These are phyloP conservation scores for Huntiella abstrusa DNA, from an alignment of 2,329 filamentous ascomycete species.

Conservation along the genomic window DNA sequence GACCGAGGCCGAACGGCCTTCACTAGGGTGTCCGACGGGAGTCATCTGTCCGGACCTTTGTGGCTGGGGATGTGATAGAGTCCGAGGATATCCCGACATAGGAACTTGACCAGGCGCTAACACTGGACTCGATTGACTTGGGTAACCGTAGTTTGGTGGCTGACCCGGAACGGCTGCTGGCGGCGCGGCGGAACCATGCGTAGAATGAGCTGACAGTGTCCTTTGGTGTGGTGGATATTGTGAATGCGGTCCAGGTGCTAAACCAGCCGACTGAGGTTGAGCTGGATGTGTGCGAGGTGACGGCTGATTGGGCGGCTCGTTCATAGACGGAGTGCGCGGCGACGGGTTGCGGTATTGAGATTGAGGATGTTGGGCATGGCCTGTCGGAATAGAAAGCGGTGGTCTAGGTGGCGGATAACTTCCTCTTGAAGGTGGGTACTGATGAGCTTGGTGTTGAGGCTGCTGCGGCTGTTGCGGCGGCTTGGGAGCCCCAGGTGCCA, in stretches of 20 bases:
- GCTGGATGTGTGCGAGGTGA: not conserved
- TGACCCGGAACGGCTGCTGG: slow-evolving; percentile 39
- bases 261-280: not conserved
- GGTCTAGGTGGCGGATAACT: slow-evolving; percentile 26
- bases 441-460: slow-evolving; percentile 23
- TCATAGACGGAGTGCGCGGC: slow-evolving; percentile 1
- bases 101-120: slow-evolving; percentile 22
- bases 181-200: slow-evolving; percentile 30
- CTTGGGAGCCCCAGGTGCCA: slow-evolving; percentile 13
- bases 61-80: slow-evolving; percentile 29
- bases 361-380: slow-evolving; percentile 15
- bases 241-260: not conserved
- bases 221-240: slow-evolving; percentile 23
- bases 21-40: slow-evolving; percentile 14
- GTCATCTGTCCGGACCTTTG: slow-evolving; percentile 27
- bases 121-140: slow-evolving; percentile 34
- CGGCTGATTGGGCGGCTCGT: slow-evolving; percentile 8
- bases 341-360: slow-evolving; percentile 6
- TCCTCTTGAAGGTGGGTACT: slow-evolving; percentile 27
- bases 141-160: slow-evolving; percentile 21
- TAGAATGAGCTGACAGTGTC: slow-evolving; percentile 38
- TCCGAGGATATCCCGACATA: slow-evolving; percentile 20
- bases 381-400: slow-evolving; percentile 26
- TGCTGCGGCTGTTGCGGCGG: slow-evolving; percentile 16
- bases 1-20: slow-evolving; percentile 6